Evolutionary conservation across 73 alveolate species (phyloP).

Genomic region (Paramecium primaurelia): DNA sequence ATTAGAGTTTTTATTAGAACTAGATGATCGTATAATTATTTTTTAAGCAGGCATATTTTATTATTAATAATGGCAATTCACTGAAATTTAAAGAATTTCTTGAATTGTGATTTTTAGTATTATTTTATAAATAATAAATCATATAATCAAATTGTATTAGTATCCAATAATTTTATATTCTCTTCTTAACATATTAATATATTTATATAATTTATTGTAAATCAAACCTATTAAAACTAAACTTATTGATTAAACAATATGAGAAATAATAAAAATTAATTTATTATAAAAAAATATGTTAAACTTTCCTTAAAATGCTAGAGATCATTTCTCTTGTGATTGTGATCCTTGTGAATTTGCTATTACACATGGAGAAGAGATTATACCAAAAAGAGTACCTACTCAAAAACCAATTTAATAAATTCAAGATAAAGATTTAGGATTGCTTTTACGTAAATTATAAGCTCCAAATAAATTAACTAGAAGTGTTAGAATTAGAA

Average conservation of each 20-base stretch:
- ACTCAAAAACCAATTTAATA: background rate
- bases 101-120: background rate
- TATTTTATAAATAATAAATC: background rate
- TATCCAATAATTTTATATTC: background rate
- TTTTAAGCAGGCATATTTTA: background rate
- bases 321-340: constrained; percentile 35
- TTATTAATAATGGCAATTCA: background rate
- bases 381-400: background rate
- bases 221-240: too few relatives aligned
- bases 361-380: background rate
- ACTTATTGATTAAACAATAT: background rate
- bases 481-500: constrained; percentile 29
- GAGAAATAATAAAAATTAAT: background rate
- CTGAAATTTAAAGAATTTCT: background rate
- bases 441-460: background rate
- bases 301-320: background rate
- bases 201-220: too few relatives aligned
- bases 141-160: too few relatives aligned
- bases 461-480: constrained; percentile 38
- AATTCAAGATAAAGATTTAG: constrained; percentile 3
- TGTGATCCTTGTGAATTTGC: constrained; percentile 43
- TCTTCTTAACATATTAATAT: background rate
- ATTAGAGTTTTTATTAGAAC: background rate
- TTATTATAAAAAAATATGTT: background rate
- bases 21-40: background rate